A percentile compares a stretch with the other conserved stretches of the same genome.
Evolutionary conservation across 306 rosid genomes (phyloP).

Genomic region (Malus sieversii): DNA sequence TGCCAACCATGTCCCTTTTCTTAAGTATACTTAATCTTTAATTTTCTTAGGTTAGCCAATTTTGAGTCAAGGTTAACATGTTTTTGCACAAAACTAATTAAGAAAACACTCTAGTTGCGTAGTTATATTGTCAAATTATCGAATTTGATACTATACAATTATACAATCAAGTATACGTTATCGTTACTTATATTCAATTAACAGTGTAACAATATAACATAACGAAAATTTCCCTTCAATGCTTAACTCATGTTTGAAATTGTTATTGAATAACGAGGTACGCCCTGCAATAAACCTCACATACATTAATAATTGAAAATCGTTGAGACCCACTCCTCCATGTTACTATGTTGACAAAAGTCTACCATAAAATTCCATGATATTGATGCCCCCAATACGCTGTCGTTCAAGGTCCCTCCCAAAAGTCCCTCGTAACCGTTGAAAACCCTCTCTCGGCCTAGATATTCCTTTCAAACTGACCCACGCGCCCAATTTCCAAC

Average conservation of each 20-base stretch:
- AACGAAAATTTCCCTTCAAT: background rate
- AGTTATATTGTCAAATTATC: background rate
- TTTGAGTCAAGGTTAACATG: background rate
- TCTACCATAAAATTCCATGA: background rate
- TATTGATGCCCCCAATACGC: background rate
- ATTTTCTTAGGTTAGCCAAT: background rate
- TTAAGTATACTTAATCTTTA: background rate
- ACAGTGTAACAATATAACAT: background rate
- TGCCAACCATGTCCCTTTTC: background rate
- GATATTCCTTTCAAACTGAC: slow-evolving; percentile 2
- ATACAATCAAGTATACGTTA: background rate
- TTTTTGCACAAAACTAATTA: background rate
- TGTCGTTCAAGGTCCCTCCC: background rate
- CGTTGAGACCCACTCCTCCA: no score
- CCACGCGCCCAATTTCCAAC: slow-evolving; percentile 9
- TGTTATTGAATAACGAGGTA: background rate
- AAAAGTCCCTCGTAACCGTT: background rate
- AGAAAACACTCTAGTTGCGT: background rate
- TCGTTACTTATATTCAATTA: background rate
- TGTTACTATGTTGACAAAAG: background rate
- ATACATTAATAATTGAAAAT: background rate
- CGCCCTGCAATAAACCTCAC: background rate
- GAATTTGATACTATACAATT: background rate
- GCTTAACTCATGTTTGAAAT: rapidly evolving
- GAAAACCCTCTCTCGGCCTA: background rate